phyloP scores from a whole-genome alignment of 108 stramenopile species.

The Cyclotella sp. region DNA sequence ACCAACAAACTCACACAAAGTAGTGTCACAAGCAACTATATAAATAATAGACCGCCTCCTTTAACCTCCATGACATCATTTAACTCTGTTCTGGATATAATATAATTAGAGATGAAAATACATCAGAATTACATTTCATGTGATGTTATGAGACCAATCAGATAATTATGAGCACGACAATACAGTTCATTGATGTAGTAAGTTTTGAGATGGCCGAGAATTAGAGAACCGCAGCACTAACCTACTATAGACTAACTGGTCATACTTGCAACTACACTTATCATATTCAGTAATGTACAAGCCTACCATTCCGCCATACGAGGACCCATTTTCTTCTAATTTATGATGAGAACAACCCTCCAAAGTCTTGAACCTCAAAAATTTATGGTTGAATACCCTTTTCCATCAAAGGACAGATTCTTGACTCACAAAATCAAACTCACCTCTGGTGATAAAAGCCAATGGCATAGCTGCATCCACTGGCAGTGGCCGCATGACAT shows the following conservation, averaged over 20 bases:
- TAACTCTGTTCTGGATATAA: too few relatives aligned
- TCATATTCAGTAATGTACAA: constrained; percentile 40
- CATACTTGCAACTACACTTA: neutral
- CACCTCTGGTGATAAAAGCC: constrained; percentile 47
- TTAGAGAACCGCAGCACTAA: neutral
- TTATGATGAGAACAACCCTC: constrained; percentile 67
- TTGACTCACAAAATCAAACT: constrained; percentile 68
- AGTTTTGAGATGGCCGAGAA: too few relatives aligned
- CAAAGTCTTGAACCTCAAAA: constrained; percentile 36
- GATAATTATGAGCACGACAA: too few relatives aligned
- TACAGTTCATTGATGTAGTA: too few relatives aligned
- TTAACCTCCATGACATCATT: too few relatives aligned
- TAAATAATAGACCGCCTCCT: too few relatives aligned
- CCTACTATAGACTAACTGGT: too few relatives aligned
- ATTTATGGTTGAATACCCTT: constrained; percentile 43
- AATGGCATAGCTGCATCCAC: constrained; percentile 41
- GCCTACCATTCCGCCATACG: constrained; percentile 48
- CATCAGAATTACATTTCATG: too few relatives aligned
- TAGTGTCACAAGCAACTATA: too few relatives aligned
- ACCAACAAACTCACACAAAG: too few relatives aligned
- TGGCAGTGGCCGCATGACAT: constrained; percentile 41
- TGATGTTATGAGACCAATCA: neutral
- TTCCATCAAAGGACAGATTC: constrained; percentile 61
- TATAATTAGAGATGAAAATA: too few relatives aligned
- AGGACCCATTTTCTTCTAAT: constrained; percentile 50